Conservation (phyloP, 2,329 filamentous ascomycete species). For the Diaporthe sp. region DNA sequence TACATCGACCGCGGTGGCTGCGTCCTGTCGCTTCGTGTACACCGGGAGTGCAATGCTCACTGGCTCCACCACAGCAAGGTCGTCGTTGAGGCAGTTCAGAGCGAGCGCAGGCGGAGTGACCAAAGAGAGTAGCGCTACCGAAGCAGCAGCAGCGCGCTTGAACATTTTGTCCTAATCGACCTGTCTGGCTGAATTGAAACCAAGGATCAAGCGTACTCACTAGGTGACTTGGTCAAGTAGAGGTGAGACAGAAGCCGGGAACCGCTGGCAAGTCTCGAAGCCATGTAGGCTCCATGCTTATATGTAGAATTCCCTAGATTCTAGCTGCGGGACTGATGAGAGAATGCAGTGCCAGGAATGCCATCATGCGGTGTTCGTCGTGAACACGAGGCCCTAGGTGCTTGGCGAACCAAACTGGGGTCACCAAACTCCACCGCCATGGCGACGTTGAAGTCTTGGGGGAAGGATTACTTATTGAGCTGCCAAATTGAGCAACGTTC, state of each 20-base stretch:
- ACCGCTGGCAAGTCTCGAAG: background rate
- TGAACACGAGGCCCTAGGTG: slow-evolving; percentile 26
- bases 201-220: background rate
- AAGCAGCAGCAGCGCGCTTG: background rate
- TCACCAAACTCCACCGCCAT: slow-evolving; percentile 1
- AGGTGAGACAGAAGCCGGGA: background rate
- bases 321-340: background rate
- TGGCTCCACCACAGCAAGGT: slow-evolving; percentile 13
- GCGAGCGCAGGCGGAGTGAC: background rate
- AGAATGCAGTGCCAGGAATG: background rate
- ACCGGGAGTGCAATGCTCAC: background rate
- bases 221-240: background rate
- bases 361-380: background rate
- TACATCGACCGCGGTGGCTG: slow-evolving; percentile 21
- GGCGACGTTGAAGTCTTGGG: slow-evolving; percentile 22
- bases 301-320: background rate
- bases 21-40: slow-evolving; percentile 7
- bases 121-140: background rate
- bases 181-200: background rate
- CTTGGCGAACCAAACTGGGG: slow-evolving; percentile 20
- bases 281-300: background rate
- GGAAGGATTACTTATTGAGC: background rate
- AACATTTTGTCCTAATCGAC: background rate
- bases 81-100: slow-evolving; percentile 16
- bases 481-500: slow-evolving; percentile 16